These are phyloP conservation scores for Drosera spatulata DNA, from an alignment of 179 eudicot genomes.

Conservation along the genomic window DNA sequence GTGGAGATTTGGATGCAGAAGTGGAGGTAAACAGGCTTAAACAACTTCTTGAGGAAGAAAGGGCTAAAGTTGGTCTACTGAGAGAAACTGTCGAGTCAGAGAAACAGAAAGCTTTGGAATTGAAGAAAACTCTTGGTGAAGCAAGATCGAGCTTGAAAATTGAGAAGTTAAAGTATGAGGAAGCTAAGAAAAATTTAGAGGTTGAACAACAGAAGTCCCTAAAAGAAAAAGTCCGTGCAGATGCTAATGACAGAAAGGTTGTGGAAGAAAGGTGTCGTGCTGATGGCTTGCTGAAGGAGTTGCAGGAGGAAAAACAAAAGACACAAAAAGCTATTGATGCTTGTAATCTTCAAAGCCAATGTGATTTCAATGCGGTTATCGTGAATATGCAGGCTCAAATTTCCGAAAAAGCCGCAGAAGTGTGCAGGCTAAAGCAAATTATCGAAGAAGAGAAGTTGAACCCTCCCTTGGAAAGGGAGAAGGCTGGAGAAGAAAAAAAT, in stretches of 20 bases:
- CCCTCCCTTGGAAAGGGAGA: slow-evolving; percentile 36
- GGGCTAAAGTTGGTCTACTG: slow-evolving; percentile 22
- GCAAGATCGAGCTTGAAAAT: slow-evolving; percentile 21
- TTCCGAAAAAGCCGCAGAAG: slow-evolving; percentile 17
- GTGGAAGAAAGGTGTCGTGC: slow-evolving; percentile 8
- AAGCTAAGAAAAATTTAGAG: slow-evolving; percentile 21
- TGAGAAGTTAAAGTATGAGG: slow-evolving; percentile 27
- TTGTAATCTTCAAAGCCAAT: too few species aligned
- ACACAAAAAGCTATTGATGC: slow-evolving; percentile 6
- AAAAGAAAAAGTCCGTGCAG: slow-evolving; percentile 1
- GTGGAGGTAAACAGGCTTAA: slow-evolving; percentile 31
- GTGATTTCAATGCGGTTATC: background rate
- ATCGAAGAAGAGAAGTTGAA: slow-evolving; percentile 19
- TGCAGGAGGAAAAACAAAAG: slow-evolving; percentile 8
- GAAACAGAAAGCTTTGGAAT: slow-evolving; percentile 38
- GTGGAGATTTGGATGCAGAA: slow-evolving; percentile 18
- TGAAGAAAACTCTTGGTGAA: slow-evolving; percentile 29
- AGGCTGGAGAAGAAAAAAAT: slow-evolving; percentile 38
- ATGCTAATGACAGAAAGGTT: slow-evolving; percentile 4
- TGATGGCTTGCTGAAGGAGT: slow-evolving; percentile 6
- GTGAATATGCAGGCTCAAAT: slow-evolving; percentile 10
- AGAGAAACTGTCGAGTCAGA: slow-evolving; percentile 36
- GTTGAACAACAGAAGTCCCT: slow-evolving; percentile 1
- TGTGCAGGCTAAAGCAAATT: slow-evolving; percentile 20
- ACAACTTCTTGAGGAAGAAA: slow-evolving; percentile 40